A percentile compares a stretch with the other conserved stretches of the same genome.
Evolutionary conservation across 139 green algal genomes (phyloP).

Genomic region (Chlamydomonas schloesseri): DNA sequence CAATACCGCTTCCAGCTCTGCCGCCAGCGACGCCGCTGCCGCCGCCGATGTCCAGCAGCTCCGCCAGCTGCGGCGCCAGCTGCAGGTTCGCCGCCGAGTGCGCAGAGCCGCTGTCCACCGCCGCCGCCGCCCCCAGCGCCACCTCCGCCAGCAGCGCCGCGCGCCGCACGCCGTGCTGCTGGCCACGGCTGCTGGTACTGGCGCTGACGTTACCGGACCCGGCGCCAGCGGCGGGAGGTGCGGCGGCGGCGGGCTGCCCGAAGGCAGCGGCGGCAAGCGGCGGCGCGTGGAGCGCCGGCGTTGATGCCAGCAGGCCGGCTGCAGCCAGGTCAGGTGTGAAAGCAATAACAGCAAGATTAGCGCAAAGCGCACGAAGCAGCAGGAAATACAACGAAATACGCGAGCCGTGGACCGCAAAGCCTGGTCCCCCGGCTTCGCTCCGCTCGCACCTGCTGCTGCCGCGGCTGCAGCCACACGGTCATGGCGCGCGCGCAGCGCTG

Average conservation of each 20-base stretch:
- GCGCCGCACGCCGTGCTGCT: conserved; percentile 3
- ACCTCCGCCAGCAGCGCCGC: conserved; percentile 47
- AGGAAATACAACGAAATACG: no score
- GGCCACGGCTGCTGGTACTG: neutral
- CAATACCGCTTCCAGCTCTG: neutral
- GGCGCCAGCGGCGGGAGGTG: no score
- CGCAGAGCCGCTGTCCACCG: conserved; percentile 16
- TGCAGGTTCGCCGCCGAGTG: neutral
- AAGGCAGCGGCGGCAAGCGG: neutral
- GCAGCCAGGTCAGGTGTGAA: no score
- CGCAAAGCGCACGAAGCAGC: no score
- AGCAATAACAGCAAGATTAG: no score
- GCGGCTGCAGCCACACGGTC: conserved; percentile 8
- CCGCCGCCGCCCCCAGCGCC: conserved; percentile 15
- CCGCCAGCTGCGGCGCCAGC: neutral
- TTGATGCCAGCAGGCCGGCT: conserved; percentile 8
- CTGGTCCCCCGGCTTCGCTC: no score
- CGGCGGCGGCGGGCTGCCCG: neutral
- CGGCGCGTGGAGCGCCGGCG: neutral
- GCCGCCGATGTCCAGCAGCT: conserved; percentile 22
- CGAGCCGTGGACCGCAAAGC: no score
- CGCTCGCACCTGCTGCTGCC: conserved; percentile 15
- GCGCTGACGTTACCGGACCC: no score
- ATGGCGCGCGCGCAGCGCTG: neutral
- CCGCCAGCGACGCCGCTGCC: neutral